Conservation (phyloP, 768 basidiomycete species). For the Leucocoprinus sp. region DNA sequence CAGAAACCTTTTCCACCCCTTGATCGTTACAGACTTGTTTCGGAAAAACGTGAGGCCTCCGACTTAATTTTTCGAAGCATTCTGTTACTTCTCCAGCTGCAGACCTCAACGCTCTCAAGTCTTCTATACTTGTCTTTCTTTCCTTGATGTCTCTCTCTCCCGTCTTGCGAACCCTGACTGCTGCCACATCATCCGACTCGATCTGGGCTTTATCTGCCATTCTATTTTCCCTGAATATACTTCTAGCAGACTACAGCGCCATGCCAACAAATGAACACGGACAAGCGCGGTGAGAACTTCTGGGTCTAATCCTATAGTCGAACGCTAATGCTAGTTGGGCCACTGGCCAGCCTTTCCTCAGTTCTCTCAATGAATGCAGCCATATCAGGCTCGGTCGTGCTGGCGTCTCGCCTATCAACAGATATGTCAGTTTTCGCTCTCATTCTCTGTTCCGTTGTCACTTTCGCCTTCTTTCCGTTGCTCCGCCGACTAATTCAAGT, state of each 20-base stretch:
- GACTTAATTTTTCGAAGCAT: background rate
- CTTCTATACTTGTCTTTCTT: constrained; percentile 80
- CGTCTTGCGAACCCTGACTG: constrained; percentile 84
- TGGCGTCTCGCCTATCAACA: constrained; percentile 81
- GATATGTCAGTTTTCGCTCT: constrained; percentile 86
- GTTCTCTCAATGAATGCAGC: constrained; percentile 88
- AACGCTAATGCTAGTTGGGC: constrained; percentile 3
- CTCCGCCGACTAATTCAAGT: constrained; percentile 70
- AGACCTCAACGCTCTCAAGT: constrained; percentile 72
- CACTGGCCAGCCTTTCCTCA: constrained; percentile 54
- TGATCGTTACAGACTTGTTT: background rate
- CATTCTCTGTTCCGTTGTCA: constrained; percentile 73
- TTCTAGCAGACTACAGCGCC: constrained; percentile 75
- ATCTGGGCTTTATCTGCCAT: constrained; percentile 92
- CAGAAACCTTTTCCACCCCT: background rate
- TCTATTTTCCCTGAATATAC: constrained; percentile 73
- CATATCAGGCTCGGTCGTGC: constrained; percentile 85
- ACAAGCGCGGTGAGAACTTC: constrained; percentile 46
- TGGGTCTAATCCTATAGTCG: constrained; percentile 9
- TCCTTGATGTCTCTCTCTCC: constrained; percentile 87
- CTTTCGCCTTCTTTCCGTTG: constrained; percentile 80
- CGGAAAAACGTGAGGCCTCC: constrained; percentile 5
- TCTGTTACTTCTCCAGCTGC: constrained; percentile 4
- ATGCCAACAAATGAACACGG: constrained; percentile 29
- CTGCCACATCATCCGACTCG: constrained; percentile 92